Conservation (phyloP, 2,329 filamentous ascomycete genomes). For the Beauveria brongniartii region DNA sequence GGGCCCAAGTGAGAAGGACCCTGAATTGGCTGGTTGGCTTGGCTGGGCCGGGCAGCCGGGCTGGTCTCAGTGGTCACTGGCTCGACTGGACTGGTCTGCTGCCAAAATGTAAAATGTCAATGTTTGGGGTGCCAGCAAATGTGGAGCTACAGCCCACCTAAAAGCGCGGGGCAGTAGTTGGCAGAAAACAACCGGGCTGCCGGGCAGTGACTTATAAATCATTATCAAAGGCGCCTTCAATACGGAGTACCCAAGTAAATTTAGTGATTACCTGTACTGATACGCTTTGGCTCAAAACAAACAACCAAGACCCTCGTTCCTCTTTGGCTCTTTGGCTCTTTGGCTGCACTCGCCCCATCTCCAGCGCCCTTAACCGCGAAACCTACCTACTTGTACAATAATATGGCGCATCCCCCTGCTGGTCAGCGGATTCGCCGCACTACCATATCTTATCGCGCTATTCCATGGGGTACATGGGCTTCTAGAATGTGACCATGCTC, state of each 20-base stretch:
- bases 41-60: no score
- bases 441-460: background rate
- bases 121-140: background rate
- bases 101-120: background rate
- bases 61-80: no score
- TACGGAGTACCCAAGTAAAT: no score
- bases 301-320: no score
- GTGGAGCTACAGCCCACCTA: constrained; percentile 8
- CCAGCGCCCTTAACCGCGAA: background rate
- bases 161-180: background rate
- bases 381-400: background rate
- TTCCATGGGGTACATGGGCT: background rate
- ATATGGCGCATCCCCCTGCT: background rate
- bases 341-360: background rate
- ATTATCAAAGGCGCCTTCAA: no score
- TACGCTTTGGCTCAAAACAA: no score
- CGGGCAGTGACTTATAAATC: no score
- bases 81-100: background rate
- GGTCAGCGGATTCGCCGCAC: background rate
- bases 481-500: background rate
- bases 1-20: constrained; percentile 4
- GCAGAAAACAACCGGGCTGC: no score
- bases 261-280: no score
- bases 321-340: no score
- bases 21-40: background rate